These are phyloP conservation scores for Ustilago trichophora DNA, from an alignment of 1,284 basidiomycete genomes.

Conservation along the genomic window DNA sequence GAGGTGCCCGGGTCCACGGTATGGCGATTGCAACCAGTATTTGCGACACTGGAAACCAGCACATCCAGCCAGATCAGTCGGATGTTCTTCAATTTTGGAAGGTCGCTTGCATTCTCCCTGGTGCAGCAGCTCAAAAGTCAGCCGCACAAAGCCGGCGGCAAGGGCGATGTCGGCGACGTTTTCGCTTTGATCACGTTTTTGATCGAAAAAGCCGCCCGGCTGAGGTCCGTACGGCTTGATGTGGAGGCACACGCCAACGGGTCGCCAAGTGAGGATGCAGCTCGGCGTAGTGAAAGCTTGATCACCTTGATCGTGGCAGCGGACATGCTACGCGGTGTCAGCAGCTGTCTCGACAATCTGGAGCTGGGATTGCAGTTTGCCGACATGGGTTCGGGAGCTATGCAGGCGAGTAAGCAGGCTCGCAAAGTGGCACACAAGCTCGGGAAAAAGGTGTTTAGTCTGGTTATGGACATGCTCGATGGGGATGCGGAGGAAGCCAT, in stretches of 20 bases:
- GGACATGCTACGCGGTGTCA: slow-evolving; percentile 43
- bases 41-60: slow-evolving; percentile 11
- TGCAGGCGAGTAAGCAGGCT: slow-evolving; percentile 21
- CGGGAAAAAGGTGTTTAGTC: slow-evolving; percentile 28
- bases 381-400: background rate
- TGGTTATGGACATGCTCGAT: slow-evolving; percentile 46
- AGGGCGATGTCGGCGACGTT: background rate
- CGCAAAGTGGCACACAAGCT: slow-evolving; percentile 49
- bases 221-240: slow-evolving; percentile 7
- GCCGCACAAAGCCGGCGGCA: background rate
- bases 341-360: slow-evolving; percentile 31
- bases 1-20: background rate
- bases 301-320: slow-evolving; percentile 34
- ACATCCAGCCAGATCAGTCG: slow-evolving; percentile 16
- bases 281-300: slow-evolving; percentile 7
- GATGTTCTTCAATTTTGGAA: slow-evolving; percentile 21
- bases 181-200: slow-evolving; percentile 15
- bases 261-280: background rate
- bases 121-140: slow-evolving; percentile 3
- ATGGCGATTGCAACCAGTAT: slow-evolving; percentile 25
- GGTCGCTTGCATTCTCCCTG: slow-evolving; percentile 10
- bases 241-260: background rate
- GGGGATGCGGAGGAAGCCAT: slow-evolving; percentile 43
- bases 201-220: slow-evolving; percentile 3
- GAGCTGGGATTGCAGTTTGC: slow-evolving; percentile 14